These are phyloP conservation scores for Elsinoe australis DNA, from an alignment of 2,329 filamentous ascomycete species.

Conservation along the genomic window DNA sequence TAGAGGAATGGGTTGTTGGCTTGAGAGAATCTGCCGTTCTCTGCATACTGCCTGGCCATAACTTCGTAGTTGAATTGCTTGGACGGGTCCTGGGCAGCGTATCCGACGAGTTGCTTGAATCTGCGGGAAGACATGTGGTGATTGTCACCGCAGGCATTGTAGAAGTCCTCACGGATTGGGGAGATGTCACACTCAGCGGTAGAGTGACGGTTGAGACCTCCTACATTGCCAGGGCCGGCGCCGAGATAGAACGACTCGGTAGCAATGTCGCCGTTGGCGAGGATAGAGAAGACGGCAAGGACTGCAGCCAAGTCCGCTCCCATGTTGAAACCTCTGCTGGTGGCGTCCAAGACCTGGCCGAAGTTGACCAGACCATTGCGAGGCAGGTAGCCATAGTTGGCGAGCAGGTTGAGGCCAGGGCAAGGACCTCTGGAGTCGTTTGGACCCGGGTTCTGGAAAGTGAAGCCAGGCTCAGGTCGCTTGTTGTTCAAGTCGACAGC, in stretches of 20 bases:
- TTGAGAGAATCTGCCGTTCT: slow-evolving; percentile 19
- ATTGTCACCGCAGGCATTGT: slow-evolving; percentile 29
- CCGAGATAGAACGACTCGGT: slow-evolving; percentile 27
- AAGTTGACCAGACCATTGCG: slow-evolving; percentile 29
- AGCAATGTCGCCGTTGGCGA: slow-evolving; percentile 26
- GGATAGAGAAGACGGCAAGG: slow-evolving; percentile 29
- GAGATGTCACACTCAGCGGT: slow-evolving; percentile 28
- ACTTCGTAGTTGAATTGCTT: slow-evolving; percentile 25
- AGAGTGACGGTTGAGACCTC: slow-evolving; percentile 28
- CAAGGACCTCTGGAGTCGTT: slow-evolving; percentile 29
- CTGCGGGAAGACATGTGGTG: slow-evolving; percentile 28
- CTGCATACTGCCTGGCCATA: slow-evolving; percentile 26
- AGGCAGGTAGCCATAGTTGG: slow-evolving; percentile 25
- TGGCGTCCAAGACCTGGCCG: slow-evolving; percentile 30
- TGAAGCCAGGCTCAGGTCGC: slow-evolving; percentile 26
- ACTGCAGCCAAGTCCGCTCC: slow-evolving; percentile 33
- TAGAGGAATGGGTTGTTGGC: slow-evolving; percentile 30
- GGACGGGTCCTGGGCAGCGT: slow-evolving; percentile 21
- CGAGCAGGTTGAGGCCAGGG: slow-evolving; percentile 23
- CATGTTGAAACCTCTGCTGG: slow-evolving; percentile 34
- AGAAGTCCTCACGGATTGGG: slow-evolving; percentile 32
- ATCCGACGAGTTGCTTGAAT: slow-evolving; percentile 28
- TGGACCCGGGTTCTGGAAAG: slow-evolving; percentile 23
- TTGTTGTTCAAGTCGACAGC: slow-evolving; percentile 24
- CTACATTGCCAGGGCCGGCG: slow-evolving; percentile 22